phyloP scores from a whole-genome alignment of 192 early-diverging fungal species.

The Cetraspora pellucida region DNA sequence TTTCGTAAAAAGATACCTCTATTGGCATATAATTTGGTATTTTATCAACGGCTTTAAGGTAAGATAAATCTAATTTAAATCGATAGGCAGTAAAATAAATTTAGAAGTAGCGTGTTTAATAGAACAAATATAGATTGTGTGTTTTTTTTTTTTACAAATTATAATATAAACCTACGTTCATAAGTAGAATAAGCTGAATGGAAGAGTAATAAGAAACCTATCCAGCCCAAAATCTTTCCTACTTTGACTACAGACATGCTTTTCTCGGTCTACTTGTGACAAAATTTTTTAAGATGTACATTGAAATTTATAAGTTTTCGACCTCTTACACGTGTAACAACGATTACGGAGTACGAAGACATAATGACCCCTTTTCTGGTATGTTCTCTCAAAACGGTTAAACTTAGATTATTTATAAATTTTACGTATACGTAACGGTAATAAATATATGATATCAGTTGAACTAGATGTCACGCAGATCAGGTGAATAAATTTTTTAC shows the following conservation, averaged over 20 bases:
- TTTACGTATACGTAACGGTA: too few species aligned
- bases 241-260: neutral
- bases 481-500: too few species aligned
- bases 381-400: too few species aligned
- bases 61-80: slow-evolving; percentile 44
- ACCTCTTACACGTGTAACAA: too few species aligned
- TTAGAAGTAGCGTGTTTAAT: neutral
- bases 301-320: too few species aligned
- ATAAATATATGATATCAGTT: too few species aligned
- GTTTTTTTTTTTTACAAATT: neutral
- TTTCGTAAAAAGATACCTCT: slow-evolving; percentile 36
- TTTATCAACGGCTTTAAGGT: slow-evolving; percentile 50
- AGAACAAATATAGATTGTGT: too few species aligned
- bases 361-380: too few species aligned
- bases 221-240: slow-evolving; percentile 33
- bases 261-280: neutral
- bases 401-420: too few species aligned
- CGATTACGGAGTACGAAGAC: too few species aligned
- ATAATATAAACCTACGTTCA: slow-evolving; percentile 41
- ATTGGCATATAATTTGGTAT: slow-evolving; percentile 40
- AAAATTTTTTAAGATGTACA: too few species aligned
- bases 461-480: too few species aligned
- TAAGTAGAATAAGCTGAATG: slow-evolving; percentile 55
- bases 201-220: slow-evolving; percentile 41
- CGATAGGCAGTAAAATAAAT: neutral